Evolutionary conservation across 768 basidiomycete genomes (phyloP).

Genomic region (Boletellus ananiceps): DNA sequence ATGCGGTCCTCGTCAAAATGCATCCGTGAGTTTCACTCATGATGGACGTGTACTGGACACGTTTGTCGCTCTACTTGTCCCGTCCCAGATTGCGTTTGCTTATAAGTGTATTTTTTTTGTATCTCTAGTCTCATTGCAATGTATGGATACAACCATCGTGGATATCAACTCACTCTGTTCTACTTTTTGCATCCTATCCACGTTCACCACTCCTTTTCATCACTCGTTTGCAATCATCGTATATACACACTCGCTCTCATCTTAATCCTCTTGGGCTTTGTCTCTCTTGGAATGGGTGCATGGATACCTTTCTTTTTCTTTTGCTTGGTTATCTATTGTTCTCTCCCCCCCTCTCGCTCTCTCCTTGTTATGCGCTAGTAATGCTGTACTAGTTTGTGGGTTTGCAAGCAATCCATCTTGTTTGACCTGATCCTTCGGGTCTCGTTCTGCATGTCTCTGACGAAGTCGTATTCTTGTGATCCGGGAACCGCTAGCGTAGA

Average conservation of each 20-base stretch:
- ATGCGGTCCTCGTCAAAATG: neutral
- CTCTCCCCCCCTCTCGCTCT: too few relatives aligned
- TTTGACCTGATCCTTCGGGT: too few relatives aligned
- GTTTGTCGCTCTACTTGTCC: neutral
- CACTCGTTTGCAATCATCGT: neutral
- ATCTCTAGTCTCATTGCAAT: conserved; percentile 13
- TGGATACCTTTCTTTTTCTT: too few relatives aligned
- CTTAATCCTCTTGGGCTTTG: too few relatives aligned
- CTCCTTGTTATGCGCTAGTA: too few relatives aligned
- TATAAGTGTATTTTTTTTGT: conserved; percentile 13
- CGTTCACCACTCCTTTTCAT: neutral
- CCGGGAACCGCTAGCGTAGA: too few relatives aligned
- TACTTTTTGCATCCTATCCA: neutral
- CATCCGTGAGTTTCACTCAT: conserved; percentile 18
- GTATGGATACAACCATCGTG: conserved; percentile 3
- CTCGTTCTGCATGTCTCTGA: too few relatives aligned
- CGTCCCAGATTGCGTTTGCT: conserved; percentile 5
- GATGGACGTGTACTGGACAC: neutral
- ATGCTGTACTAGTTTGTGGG: too few relatives aligned
- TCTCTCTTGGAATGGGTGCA: too few relatives aligned
- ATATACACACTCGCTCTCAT: neutral
- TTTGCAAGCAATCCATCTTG: too few relatives aligned
- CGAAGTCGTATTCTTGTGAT: too few relatives aligned
- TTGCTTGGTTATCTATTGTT: too few relatives aligned
- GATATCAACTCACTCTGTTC: conserved; percentile 1